These are phyloP conservation scores for Paramecium caudatum DNA, from an alignment of 73 alveolate genomes.

Conservation along the genomic window DNA sequence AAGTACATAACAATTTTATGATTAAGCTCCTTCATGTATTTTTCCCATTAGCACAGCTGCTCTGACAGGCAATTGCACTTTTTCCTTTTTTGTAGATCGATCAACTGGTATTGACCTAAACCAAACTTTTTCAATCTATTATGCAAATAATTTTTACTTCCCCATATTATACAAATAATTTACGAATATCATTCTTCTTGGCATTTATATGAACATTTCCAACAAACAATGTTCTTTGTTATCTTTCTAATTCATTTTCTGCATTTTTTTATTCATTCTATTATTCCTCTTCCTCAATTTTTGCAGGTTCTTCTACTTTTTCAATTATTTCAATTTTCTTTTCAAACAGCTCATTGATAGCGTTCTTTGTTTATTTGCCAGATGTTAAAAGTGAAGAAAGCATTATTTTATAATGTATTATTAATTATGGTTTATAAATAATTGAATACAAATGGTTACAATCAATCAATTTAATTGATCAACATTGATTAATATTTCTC, in stretches of 20 bases:
- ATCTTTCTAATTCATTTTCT: slow-evolving; percentile 49
- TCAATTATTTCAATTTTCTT: background rate
- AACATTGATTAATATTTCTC: slow-evolving; percentile 28
- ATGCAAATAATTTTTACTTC: slow-evolving; percentile 41
- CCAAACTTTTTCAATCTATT: slow-evolving; percentile 86
- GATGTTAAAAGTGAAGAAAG: slow-evolving; percentile 7
- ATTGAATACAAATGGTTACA: background rate
- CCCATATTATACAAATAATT: slow-evolving; percentile 82
- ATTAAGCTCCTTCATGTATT: slow-evolving; percentile 73
- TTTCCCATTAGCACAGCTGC: slow-evolving; percentile 80
- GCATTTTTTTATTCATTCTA: background rate
- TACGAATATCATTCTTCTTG: slow-evolving; percentile 72
- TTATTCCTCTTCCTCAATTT: background rate
- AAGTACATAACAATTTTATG: slow-evolving; percentile 86
- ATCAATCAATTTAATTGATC: background rate
- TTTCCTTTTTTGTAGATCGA: slow-evolving; percentile 53
- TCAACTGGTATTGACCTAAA: slow-evolving; percentile 83
- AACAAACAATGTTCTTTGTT: slow-evolving; percentile 85
- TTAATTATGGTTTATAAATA: background rate
- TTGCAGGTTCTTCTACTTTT: background rate
- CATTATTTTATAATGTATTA: background rate
- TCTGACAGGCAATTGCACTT: slow-evolving; percentile 72
- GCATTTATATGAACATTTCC: slow-evolving; percentile 84
- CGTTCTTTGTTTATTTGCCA: background rate
- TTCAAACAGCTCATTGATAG: background rate